Base-by-base conservation (phyloP, 345 rosid species). In the Eucalyptus virginea region DNA sequence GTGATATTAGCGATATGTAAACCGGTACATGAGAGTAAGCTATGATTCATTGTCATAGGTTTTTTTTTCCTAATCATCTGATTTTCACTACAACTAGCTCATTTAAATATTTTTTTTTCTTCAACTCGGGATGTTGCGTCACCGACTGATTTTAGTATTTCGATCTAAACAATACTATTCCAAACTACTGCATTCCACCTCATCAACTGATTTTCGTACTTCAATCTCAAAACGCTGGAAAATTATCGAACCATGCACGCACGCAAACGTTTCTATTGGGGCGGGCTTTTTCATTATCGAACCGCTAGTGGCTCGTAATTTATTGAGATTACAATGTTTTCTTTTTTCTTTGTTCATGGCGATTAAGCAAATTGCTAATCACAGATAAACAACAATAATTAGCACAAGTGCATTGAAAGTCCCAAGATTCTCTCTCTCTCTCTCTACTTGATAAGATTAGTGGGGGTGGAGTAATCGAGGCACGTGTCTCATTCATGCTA, bases 401-500 rank as follows among this genome's bases (percentile, higher is more conserved):
- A 23, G 88, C 42, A 54, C 62, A 40, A 19, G 83, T 21, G 83
- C 47, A 77, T 77, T 77, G 83, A 77, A 40, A 77, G 83, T 77
- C 83, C 47, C 83, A 40, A 77, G 83, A 37, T 77, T 37, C 45
- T 72, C 81, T 34, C 42, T 69, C 81, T 69, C 44, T 69, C 81
- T 37, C 83, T 77, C 83, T 67, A 62, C 34, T 88, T 42, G 32
- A 21, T 37, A 86, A 32, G 77, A 30, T 81, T 67, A 50, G 60
- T 67, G 26, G 52, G 67, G 56, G 88, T 24, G 18, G 86, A 89
- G 60, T 58, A 87, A 81, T 54, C 81, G 88, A 88, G 88, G 88
- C 88, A 90, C 93, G 91, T 89, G 91, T 91, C 89, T 85, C 83
- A 87, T 87, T 89, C 89, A 89, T 90, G 85, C 50, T 5, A 42